These are phyloP conservation scores for Jimgerdemannia flammicorona DNA, from an alignment of 192 early-diverging fungal species.

Conservation along the genomic window DNA sequence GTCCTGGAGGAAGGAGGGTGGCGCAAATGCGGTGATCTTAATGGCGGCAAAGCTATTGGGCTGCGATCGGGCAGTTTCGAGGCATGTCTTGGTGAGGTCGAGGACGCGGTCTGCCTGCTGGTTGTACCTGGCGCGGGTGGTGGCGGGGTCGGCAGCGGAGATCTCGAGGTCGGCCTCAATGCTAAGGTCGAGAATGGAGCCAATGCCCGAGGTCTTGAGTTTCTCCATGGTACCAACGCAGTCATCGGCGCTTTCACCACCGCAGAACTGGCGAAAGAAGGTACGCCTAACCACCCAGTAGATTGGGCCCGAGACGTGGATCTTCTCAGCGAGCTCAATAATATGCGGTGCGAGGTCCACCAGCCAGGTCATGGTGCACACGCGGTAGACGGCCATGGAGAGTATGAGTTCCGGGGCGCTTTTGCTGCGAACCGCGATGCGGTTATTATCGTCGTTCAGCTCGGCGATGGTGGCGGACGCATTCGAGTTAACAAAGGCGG, in stretches of 20 bases:
- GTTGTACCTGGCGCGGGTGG: constrained; percentile 39
- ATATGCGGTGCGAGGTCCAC: constrained; percentile 55
- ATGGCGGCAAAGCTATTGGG: constrained; percentile 79
- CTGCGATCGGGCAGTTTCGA: constrained; percentile 64
- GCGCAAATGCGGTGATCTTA: constrained; percentile 84
- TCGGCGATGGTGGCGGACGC: not conserved
- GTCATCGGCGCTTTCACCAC: constrained; percentile 83
- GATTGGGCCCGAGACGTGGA: constrained; percentile 42
- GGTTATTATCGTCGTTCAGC: not conserved
- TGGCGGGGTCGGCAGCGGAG: constrained; percentile 22
- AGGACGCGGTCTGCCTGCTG: constrained; percentile 64
- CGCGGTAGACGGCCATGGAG: constrained; percentile 64
- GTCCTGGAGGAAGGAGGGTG: constrained; percentile 70
- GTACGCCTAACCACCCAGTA: constrained; percentile 77
- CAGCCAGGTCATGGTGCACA: constrained; percentile 61
- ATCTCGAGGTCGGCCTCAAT: constrained; percentile 82
- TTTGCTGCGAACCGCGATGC: constrained; percentile 22
- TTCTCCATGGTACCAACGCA: constrained; percentile 76
- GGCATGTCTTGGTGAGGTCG: constrained; percentile 64
- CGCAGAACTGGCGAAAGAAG: constrained; percentile 90
- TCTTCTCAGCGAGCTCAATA: constrained; percentile 50
- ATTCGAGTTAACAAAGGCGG: not conserved
- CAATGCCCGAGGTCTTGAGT: constrained; percentile 61
- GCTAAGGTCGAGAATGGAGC: constrained; percentile 84
- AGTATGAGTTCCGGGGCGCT: constrained; percentile 54